These are phyloP conservation scores for Yueomyces sinensis DNA, from an alignment of 805 yeast genomes.

Conservation along the genomic window DNA sequence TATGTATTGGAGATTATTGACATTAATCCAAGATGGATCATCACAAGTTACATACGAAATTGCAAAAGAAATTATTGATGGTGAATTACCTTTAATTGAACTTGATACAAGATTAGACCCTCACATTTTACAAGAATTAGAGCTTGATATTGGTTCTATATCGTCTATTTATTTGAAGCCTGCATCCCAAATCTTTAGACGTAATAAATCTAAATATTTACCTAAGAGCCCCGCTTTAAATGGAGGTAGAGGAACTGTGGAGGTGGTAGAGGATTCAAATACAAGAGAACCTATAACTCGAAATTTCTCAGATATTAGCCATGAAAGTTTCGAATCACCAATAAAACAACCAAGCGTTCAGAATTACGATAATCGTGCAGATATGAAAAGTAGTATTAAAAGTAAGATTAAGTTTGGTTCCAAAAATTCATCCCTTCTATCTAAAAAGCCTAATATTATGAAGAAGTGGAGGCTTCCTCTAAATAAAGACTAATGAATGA, in stretches of 20 bases:
- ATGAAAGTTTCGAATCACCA: not conserved
- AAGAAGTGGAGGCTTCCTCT: too few relatives aligned
- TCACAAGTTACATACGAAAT: constrained; percentile 27
- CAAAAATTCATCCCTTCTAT: constrained; percentile 8
- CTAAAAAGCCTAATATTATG: constrained; percentile 17
- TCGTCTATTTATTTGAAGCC: constrained; percentile 81
- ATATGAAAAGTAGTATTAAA: constrained; percentile 24
- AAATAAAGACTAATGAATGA: too few relatives aligned
- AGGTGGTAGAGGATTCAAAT: constrained; percentile 7
- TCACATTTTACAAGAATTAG: constrained; percentile 62
- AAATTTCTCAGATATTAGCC: not conserved
- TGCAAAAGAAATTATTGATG: constrained; percentile 42
- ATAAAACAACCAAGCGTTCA: not conserved
- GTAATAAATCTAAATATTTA: constrained; percentile 38
- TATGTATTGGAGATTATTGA: constrained; percentile 73
- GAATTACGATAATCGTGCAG: constrained; percentile 29
- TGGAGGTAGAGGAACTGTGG: constrained; percentile 7
- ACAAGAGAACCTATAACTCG: not conserved
- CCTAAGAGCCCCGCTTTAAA: constrained; percentile 38
- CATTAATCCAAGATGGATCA: constrained; percentile 20
- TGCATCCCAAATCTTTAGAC: constrained; percentile 63
- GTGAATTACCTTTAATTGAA: constrained; percentile 48
- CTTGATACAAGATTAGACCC: constrained; percentile 64
- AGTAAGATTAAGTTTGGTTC: constrained; percentile 23
- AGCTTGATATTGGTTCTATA: constrained; percentile 66